Evolutionary conservation across 1,139 yeast genomes (phyloP), one percentile per base, ranked within the genome.

Genomic region (Hanseniaspora uvarum): DNA sequence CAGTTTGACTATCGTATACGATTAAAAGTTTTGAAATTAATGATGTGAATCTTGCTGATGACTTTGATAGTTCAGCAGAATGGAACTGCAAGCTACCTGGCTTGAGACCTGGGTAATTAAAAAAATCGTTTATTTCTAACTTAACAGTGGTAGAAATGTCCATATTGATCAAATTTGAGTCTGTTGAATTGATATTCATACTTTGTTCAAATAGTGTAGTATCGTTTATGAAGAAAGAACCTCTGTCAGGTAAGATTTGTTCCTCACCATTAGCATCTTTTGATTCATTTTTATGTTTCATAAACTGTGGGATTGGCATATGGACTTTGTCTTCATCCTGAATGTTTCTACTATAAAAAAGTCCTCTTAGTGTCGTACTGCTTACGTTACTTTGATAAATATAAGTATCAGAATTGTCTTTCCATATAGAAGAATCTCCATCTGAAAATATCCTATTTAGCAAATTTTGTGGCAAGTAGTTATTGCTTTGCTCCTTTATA

Each of bases 151-250:
- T n/a, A 2, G 24, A 19, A 3, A 39, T 10, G 24, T 34, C 30
- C 11, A 52, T 26, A 4, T 45, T 46, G 7, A 21, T 11, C 4
- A 44, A 6, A 19, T 39, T 45, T 4, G 50, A 44, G 14, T 45
- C 28, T 10, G 45, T 46, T 14, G 11, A 1, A 16, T 24, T 30
- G 11, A 31, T 1, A 16, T 44, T 8, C 19, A 44, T n/a, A 10
- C 30, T 44, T 5, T 44, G 16, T 21, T 33, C 12, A 14, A 18
- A 31, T 1, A 44, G n/a, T 2, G 30, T 14, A 6, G 54, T 37
- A 16, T 52, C 54, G 39, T 52, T 45, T 5, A 45, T 5, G 10
- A 52, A 52, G 18, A 43, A 45, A 2, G 46, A 45, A 5, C 54
- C 54, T 7, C 16, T 21, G 4, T 37, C 23, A 18, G 49, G 40